Evolutionary conservation across 192 early-diverging fungal species (phyloP).

Genomic region (Backusella australiensis): DNA sequence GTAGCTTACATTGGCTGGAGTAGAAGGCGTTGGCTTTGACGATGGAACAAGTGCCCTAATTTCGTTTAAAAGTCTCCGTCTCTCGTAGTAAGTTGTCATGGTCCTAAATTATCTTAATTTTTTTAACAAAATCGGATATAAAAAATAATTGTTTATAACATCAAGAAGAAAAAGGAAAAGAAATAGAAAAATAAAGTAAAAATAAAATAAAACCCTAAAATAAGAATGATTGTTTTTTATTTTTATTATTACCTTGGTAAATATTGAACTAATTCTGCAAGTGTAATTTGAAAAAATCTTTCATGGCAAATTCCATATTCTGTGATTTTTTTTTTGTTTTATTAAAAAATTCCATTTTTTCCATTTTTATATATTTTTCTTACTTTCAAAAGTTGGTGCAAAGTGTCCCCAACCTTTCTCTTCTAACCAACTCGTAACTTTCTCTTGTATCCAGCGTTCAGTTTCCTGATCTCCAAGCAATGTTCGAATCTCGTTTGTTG

Average conservation of each 20-base stretch:
- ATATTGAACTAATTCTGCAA: constrained; percentile 27
- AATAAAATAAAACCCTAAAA: neutral
- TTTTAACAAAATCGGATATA: constrained; percentile 8
- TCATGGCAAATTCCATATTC: constrained; percentile 20
- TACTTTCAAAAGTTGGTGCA: constrained; percentile 30
- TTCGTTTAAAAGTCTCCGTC: constrained; percentile 31
- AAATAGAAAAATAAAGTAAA: neutral
- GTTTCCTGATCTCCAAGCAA: constrained; percentile 21
- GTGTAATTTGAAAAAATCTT: constrained; percentile 33
- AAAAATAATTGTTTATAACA: neutral
- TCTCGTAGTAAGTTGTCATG: constrained; percentile 35
- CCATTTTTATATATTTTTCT: neutral
- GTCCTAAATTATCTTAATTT: constrained; percentile 13
- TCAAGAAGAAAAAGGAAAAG: neutral
- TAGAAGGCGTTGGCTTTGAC: neutral
- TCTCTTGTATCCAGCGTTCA: constrained; percentile 25
- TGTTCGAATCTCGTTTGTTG: constrained; percentile 12
- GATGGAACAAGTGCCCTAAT: constrained; percentile 25
- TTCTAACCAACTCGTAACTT: constrained; percentile 30
- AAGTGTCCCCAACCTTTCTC: constrained; percentile 29
- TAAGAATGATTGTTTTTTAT: neutral
- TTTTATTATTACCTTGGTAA: constrained; percentile 19
- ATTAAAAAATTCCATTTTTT: constrained; percentile 8
- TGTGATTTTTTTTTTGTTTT: constrained; percentile 3
- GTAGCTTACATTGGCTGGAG: constrained; percentile 17